Evolutionary conservation across 2,329 filamentous ascomycete species (phyloP), one percentile per base, ranked within the genome.

Genomic region (Penicillium sp.): DNA sequence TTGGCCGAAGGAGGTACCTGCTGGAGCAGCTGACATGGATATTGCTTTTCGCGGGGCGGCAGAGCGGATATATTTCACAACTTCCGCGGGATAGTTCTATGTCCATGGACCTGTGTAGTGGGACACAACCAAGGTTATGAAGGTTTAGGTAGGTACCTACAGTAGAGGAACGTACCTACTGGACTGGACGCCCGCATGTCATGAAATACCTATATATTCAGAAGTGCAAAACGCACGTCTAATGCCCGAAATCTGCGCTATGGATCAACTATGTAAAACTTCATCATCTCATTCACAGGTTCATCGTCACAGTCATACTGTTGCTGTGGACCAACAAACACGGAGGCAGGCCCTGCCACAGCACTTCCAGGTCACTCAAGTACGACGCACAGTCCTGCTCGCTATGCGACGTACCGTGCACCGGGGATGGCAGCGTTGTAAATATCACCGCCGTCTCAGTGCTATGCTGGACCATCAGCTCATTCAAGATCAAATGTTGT

Each of bases 401-500:
- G 62, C 88, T 90, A 59, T 83, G 78, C 69, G 86, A 87, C 0
- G 91, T 96, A 0, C 90, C 91, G 63, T 93, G 89, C 8, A 88
- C 81, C 0, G 92, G 92, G 54, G 91, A 91, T 1, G 92, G 92
- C 41, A 96, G 78, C 25, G 92, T 96, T 1, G 90, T 96, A 67
- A 96, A 88, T 15, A 95, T 76, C 0, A 96, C 91, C 0, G 90
- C 90, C 1, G 92, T 91, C 20, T 90, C 82, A 41, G 75, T 74
- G 65, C 88, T 91, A 62, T 91, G 80, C 59, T 83, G 82, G 3
- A 83, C 81, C 79, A 96, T 92, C 64, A 96, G 78, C 73, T 96
- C 91, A 72, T 96, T 96, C 15, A 96, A 77, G 31, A 96, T 93
- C 38, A 96, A 78, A 74, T 96, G 91, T 73, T 96, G 92, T 1